Conservation (phyloP, 495 filamentous ascomycete genomes). For the Hypoxylon fragiforme region DNA sequence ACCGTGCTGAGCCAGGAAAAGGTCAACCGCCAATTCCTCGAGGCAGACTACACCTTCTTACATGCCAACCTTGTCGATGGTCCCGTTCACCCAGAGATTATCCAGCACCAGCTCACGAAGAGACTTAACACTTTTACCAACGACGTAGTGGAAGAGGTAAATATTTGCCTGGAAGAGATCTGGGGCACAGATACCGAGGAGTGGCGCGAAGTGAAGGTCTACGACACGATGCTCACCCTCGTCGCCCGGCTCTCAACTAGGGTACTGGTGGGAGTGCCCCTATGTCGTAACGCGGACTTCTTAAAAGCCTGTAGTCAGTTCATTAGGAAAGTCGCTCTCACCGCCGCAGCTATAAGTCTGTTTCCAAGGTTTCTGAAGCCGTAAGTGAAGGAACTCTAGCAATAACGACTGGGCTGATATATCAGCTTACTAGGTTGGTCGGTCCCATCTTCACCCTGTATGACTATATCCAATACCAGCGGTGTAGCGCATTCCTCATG, state of each 20-base stretch:
- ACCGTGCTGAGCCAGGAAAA: conserved; percentile 38
- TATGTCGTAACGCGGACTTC: conserved; percentile 52
- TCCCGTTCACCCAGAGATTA: conserved; percentile 38
- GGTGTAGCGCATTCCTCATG: conserved; percentile 33
- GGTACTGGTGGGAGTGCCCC: conserved; percentile 49
- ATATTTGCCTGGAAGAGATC: conserved; percentile 33
- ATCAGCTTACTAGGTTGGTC: conserved; percentile 27
- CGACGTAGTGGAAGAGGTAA: conserved; percentile 47
- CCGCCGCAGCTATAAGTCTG: conserved; percentile 40
- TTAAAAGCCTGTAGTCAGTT: conserved; percentile 43
- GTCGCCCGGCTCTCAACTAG: conserved; percentile 48
- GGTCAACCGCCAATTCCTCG: conserved; percentile 44
- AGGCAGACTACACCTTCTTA: conserved; percentile 44
- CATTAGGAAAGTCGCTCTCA: conserved; percentile 42
- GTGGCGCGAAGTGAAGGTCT: conserved; percentile 46
- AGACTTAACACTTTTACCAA: conserved; percentile 34
- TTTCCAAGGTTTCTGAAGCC: conserved; percentile 46
- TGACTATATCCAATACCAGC: conserved; percentile 37
- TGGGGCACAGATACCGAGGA: conserved; percentile 43
- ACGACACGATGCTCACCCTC: conserved; percentile 44
- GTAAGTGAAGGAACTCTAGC: conserved; percentile 29
- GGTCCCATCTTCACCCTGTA: conserved; percentile 39
- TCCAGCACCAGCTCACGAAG: conserved; percentile 43
- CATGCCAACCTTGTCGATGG: conserved; percentile 36
- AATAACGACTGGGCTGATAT: conserved; percentile 2